Evolutionary conservation across 2,329 filamentous ascomycete species (phyloP).

Genomic region (Botrytis hyacinthi): DNA sequence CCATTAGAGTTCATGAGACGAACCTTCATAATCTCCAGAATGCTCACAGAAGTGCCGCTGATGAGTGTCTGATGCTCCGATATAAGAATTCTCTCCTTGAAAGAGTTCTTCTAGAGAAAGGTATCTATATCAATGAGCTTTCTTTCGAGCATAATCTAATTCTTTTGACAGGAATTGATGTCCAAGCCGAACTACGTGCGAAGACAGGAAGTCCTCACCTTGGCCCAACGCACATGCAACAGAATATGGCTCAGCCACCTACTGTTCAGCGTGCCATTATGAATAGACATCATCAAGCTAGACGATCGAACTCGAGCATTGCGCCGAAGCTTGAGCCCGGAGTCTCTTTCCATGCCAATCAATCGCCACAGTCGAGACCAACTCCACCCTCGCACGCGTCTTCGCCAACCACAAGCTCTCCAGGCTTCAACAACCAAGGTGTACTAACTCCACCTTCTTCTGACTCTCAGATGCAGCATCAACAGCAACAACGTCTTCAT

Average conservation of each 20-base stretch:
- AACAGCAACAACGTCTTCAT: slow-evolving; percentile 42
- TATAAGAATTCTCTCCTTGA: slow-evolving; percentile 98
- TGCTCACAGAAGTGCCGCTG: slow-evolving; percentile 88
- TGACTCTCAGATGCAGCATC: slow-evolving; percentile 53
- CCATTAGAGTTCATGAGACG: slow-evolving; percentile 95
- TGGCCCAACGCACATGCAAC: slow-evolving; percentile 65
- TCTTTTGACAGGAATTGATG: slow-evolving; percentile 75
- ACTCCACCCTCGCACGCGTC: slow-evolving; percentile 78
- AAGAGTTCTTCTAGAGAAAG: slow-evolving; percentile 93
- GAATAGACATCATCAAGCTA: slow-evolving; percentile 69
- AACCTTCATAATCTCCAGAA: slow-evolving; percentile 89
- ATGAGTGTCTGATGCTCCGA: slow-evolving; percentile 95
- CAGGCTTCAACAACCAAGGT: slow-evolving; percentile 56
- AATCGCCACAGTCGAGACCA: slow-evolving; percentile 71
- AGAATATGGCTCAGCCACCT: slow-evolving; percentile 68
- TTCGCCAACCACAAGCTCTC: slow-evolving; percentile 63
- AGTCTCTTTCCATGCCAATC: slow-evolving; percentile 34
- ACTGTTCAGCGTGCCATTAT: slow-evolving; percentile 78
- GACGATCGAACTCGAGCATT: slow-evolving; percentile 70
- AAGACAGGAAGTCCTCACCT: slow-evolving; percentile 87
- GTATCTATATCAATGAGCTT: slow-evolving; percentile 45
- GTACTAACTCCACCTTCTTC: slow-evolving; percentile 60
- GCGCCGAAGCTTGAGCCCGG: slow-evolving; percentile 69
- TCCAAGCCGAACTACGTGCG: slow-evolving; percentile 89
- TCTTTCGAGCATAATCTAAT: slow-evolving; percentile 22